Evolutionary conservation across 148 eudicot genomes (phyloP).

Genomic region (Nepenthes gracilis): DNA sequence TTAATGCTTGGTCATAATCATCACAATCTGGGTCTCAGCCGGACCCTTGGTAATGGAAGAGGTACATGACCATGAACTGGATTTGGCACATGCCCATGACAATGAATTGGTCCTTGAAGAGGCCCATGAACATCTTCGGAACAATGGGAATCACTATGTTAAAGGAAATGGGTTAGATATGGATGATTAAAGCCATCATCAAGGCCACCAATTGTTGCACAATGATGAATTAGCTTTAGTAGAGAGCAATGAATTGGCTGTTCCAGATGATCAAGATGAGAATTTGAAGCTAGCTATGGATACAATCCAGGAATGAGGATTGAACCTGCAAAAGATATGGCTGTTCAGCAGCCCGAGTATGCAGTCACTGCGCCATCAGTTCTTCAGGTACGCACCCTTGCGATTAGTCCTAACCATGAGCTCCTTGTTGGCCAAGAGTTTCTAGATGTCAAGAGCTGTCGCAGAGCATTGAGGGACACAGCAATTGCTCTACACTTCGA

Average conservation of each 20-base stretch:
- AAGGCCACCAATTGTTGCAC: slow-evolving; percentile 17
- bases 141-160: slow-evolving; percentile 15
- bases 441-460: slow-evolving; percentile 43
- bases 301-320: slow-evolving; percentile 28
- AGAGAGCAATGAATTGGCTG: slow-evolving; percentile 17
- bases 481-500: slow-evolving; percentile 59
- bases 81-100: slow-evolving; percentile 18
- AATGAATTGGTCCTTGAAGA: slow-evolving; percentile 18
- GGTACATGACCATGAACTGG: slow-evolving; percentile 17
- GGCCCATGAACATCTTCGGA: slow-evolving; percentile 15
- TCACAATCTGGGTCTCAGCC: slow-evolving; percentile 9
- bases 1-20: slow-evolving; percentile 21
- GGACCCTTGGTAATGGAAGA: slow-evolving; percentile 16
- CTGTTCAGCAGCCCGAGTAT: slow-evolving; percentile 18
- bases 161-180: slow-evolving; percentile 18
- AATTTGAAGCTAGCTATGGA: slow-evolving; percentile 28
- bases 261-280: slow-evolving; percentile 28
- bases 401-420: slow-evolving; percentile 24
- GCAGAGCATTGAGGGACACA: slow-evolving; percentile 45
- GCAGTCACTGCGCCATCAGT: slow-evolving; percentile 12
- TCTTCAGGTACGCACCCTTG: slow-evolving; percentile 35
- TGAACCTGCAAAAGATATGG: slow-evolving; percentile 21
- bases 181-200: slow-evolving; percentile 18
- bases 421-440: slow-evolving; percentile 51
- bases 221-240: slow-evolving; percentile 18